Base-by-base conservation (phyloP, 78 protist species). In the Parvularia atlantis region DNA sequence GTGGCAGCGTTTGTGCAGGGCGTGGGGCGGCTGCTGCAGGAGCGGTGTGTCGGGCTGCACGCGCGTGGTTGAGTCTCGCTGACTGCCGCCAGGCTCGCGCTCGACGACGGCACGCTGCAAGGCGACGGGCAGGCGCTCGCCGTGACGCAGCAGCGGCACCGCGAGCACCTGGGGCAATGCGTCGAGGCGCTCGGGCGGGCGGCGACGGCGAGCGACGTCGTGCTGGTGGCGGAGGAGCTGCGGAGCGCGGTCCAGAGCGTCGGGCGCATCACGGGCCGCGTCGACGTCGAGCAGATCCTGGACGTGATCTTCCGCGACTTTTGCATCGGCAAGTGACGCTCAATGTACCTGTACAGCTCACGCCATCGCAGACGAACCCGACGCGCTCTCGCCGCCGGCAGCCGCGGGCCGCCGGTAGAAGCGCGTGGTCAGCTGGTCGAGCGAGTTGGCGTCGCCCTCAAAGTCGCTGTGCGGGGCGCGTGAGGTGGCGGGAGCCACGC, bases 261-360 rank as follows among this genome's bases (percentile, higher is more conserved):
- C 11, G 80, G 85, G 39, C 62, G 66, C 41, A 78, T 86, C 24
- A 76, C 76, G 31, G 83, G 85, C 26, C n/a, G 69, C 33, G 83
- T 84, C 16, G 77, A 81, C 73, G 81, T 84, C 19, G 89, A 88
- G 56, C 87, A 84, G 31, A 14, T 88, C 43, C 83, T 88, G 36
- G 93, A 82, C 69, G 73, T 84, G 16, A 67, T 88, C 63, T 88
- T 88, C 50, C 59, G 73, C 40, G 93, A 88, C 75, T 88, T 88
- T 75, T 88, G 93, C 74, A 88, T 88, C 53, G 93, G 93, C 35
- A 88, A 88, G 75, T 88, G 66, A 72, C 46, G 46, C 46, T n/a
- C n/a, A n/a, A n/a, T n/a, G n/a, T n/a, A n/a, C n/a, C n/a, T n/a
- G n/a, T n/a, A n/a, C n/a, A n/a, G n/a, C n/a, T n/a, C n/a, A n/a